Evolutionary conservation across 2,329 filamentous ascomycete species (phyloP).

Genomic region (Arthrinium phaeospermum): DNA sequence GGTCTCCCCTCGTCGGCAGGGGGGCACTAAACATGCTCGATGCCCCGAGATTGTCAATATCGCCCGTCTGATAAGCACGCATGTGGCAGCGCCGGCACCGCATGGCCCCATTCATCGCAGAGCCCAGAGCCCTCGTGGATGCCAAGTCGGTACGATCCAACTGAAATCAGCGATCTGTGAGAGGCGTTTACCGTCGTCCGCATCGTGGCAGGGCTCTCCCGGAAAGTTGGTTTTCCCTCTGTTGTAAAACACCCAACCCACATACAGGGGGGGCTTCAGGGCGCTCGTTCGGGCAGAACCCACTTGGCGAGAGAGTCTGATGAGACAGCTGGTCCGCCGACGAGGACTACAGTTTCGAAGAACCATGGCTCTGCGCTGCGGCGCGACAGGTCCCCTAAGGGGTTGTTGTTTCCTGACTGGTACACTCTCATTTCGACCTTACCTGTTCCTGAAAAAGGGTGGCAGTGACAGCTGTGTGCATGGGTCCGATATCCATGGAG

Average conservation of each 20-base stretch:
- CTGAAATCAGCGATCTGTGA: background rate
- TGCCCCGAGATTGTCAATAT: slow-evolving; percentile 15
- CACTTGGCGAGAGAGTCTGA: slow-evolving; percentile 7
- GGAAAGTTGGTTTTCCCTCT: slow-evolving; percentile 4
- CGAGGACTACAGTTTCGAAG: slow-evolving; percentile 5
- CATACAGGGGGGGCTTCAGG: background rate
- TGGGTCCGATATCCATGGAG: background rate
- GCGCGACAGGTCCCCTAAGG: background rate
- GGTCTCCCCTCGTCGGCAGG: background rate
- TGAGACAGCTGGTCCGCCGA: slow-evolving; percentile 5
- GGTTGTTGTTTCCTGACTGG: background rate
- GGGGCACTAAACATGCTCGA: background rate
- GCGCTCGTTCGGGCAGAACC: background rate
- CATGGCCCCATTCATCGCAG: background rate
- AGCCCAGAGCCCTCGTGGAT: background rate
- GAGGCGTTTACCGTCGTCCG: background rate
- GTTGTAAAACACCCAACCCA: slow-evolving; percentile 13
- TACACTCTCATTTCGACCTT: background rate
- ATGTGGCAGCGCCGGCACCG: background rate
- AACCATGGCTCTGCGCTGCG: slow-evolving; percentile 6
- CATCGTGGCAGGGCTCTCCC: slow-evolving; percentile 5
- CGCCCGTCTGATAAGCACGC: background rate
- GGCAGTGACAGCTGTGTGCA: background rate
- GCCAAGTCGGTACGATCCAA: background rate
- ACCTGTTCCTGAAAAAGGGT: slow-evolving; percentile 10